These are phyloP conservation scores for Aureobasidium pullulans DNA, from an alignment of 2,329 filamentous ascomycete genomes.

Conservation along the genomic window DNA sequence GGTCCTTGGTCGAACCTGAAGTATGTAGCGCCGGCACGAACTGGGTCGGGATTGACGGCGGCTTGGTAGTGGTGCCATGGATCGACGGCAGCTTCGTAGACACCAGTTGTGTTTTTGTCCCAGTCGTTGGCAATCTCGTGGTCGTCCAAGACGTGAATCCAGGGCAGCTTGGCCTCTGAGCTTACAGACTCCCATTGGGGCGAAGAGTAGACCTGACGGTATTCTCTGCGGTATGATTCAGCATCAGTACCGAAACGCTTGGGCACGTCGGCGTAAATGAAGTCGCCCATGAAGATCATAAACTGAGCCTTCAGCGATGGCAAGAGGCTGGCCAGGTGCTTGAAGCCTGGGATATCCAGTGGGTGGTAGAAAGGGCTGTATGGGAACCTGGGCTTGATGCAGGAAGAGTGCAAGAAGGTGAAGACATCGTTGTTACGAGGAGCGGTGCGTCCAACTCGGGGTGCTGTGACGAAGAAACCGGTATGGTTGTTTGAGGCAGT, in stretches of 20 bases:
- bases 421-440: constrained; percentile 52
- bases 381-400: constrained; percentile 84
- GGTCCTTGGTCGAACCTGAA: constrained; percentile 87
- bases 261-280: constrained; percentile 87
- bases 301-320: constrained; percentile 65
- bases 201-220: constrained; percentile 90
- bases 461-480: constrained; percentile 73
- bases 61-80: constrained; percentile 85
- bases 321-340: constrained; percentile 65
- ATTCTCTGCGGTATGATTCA: constrained; percentile 81
- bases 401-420: constrained; percentile 87
- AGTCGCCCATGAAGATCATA: constrained; percentile 70
- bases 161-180: constrained; percentile 53
- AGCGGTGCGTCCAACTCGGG: constrained; percentile 58
- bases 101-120: constrained; percentile 70
- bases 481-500: constrained; percentile 77
- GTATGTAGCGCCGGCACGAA: constrained; percentile 61
- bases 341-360: constrained; percentile 72
- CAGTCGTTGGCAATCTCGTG: constrained; percentile 96
- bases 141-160: constrained; percentile 95
- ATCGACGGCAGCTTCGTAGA: constrained; percentile 72
- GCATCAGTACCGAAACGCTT: constrained; percentile 63
- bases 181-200: constrained; percentile 65
- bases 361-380: constrained; percentile 81
- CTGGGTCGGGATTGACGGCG: constrained; percentile 69